Evolutionary conservation across 345 rosid genomes (phyloP).

Genomic region (Barbarea vulgaris): DNA sequence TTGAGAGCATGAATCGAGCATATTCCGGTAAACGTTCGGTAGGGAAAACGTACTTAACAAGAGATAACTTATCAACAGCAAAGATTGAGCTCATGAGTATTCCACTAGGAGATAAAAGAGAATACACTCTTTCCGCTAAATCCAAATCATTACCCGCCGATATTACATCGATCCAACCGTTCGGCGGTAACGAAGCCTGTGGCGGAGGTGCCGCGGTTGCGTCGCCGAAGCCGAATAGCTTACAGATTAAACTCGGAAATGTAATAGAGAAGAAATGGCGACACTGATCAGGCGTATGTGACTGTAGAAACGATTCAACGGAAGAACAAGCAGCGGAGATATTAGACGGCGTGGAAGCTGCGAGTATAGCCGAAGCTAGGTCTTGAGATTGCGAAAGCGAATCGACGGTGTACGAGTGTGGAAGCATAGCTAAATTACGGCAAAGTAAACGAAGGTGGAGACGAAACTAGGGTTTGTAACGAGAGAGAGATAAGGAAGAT

Average conservation of each 20-base stretch:
- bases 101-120: slow-evolving; percentile 64
- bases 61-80: slow-evolving; percentile 71
- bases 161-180: slow-evolving; percentile 70
- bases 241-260: slow-evolving; percentile 77
- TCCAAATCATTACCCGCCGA: slow-evolving; percentile 47
- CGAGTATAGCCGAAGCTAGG: slow-evolving; percentile 63
- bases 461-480: slow-evolving; percentile 43
- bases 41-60: slow-evolving; percentile 83
- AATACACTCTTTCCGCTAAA: slow-evolving; percentile 55
- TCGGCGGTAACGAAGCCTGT: slow-evolving; percentile 26
- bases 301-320: slow-evolving; percentile 63
- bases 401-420: slow-evolving; percentile 74
- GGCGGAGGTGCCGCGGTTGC: slow-evolving; percentile 44
- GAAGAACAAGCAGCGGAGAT: slow-evolving; percentile 67
- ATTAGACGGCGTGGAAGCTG: slow-evolving; percentile 60
- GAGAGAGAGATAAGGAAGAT: slow-evolving; percentile 18
- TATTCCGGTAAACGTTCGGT: slow-evolving; percentile 78
- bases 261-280: slow-evolving; percentile 93
- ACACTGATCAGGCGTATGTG: slow-evolving; percentile 73
- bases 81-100: slow-evolving; percentile 59
- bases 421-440: slow-evolving; percentile 52
- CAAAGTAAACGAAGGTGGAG: not conserved
- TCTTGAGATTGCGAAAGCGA: slow-evolving; percentile 67
- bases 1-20: slow-evolving; percentile 60
- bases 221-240: slow-evolving; percentile 81